Percentiles rank a stretch among this genome's conserved stretches.
Evolutionary conservation across 106 monocot species (phyloP).

Genomic region (Cymbidium sinense): DNA sequence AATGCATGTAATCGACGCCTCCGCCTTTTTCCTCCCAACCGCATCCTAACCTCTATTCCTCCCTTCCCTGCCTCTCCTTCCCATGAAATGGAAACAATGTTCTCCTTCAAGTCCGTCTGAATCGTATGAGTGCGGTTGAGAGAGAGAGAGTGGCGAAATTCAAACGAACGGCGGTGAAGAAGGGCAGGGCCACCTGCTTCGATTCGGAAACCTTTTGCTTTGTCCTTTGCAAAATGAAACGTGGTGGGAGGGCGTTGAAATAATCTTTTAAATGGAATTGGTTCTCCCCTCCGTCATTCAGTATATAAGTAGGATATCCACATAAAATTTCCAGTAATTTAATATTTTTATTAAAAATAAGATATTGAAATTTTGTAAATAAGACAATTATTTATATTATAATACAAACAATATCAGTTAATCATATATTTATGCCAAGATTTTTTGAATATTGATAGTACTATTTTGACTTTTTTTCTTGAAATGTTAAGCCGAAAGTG

Average conservation of each 20-base stretch:
- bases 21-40: background rate
- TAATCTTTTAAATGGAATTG: background rate
- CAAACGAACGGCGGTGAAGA: background rate
- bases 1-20: background rate
- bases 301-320: no score
- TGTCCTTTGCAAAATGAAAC: background rate
- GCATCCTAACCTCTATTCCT: conserved; percentile 8
- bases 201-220: background rate
- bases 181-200: background rate
- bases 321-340: no score
- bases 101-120: background rate
- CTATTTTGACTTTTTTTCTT: no score
- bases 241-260: background rate
- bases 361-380: no score
- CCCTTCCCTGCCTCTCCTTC: background rate
- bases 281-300: no score
- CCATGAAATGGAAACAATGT: conserved; percentile 3
- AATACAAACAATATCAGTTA: no score
- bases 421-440: no score
- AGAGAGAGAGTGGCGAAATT: background rate
- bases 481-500: no score
- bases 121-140: background rate
- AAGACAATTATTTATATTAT: no score
- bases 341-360: no score
- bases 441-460: no score